phyloP scores from a whole-genome alignment of 257 asterid species.

The Paraleonurus japonicus region DNA sequence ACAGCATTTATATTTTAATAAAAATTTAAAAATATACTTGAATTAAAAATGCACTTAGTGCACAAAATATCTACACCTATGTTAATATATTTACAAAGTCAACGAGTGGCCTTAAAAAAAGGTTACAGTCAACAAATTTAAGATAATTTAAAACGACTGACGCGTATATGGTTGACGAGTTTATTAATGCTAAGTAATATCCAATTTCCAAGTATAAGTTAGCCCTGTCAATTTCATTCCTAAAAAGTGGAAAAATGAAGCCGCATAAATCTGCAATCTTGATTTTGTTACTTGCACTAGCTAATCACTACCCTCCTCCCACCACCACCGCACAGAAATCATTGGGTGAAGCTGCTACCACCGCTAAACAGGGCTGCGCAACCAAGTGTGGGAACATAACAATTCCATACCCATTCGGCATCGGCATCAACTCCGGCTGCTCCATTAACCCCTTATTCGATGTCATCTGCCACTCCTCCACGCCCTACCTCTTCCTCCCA shows the following conservation, averaged over 20 bases:
- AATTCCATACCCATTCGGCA: conserved; percentile 38
- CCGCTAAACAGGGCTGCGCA: conserved; percentile 29
- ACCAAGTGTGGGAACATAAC: conserved; percentile 35
- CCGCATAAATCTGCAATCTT: background rate
- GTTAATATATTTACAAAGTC: too few species aligned
- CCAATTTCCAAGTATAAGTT: too few species aligned
- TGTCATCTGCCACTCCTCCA: conserved; percentile 37
- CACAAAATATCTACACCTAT: too few species aligned
- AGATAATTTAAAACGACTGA: background rate
- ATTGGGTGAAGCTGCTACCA: background rate
- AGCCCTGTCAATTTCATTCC: too few species aligned
- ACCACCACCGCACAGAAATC: background rate
- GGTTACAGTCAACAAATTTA: background rate
- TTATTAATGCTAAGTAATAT: background rate
- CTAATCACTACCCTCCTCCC: background rate
- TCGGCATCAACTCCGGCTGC: conserved; percentile 34
- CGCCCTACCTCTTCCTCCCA: conserved; percentile 26
- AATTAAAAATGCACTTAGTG: too few species aligned
- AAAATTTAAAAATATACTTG: too few species aligned
- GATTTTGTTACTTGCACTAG: conserved; percentile 4
- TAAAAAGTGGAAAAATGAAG: background rate
- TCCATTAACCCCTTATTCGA: conserved; percentile 32
- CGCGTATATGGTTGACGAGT: background rate
- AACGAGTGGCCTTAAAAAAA: background rate
- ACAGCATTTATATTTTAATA: too few species aligned